Evolutionary conservation across 345 rosid genomes (phyloP).

Genomic region (Salix udensis): DNA sequence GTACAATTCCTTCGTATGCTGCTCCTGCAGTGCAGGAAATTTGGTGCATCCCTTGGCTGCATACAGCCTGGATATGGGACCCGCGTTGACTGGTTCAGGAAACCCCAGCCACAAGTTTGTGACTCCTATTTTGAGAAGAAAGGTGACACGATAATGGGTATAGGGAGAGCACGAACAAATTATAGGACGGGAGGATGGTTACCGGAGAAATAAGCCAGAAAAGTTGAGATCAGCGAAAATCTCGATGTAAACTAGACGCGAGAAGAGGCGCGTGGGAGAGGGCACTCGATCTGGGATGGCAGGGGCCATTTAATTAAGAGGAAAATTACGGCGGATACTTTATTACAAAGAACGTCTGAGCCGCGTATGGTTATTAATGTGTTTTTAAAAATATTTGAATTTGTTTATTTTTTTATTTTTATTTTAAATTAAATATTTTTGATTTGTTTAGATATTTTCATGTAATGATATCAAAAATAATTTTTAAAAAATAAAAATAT

Average conservation of each 20-base stretch:
- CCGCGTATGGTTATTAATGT: too few relatives aligned
- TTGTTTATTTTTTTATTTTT: too few relatives aligned
- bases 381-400: too few relatives aligned
- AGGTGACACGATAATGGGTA: not conserved
- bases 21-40: slow-evolving; percentile 39
- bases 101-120: slow-evolving; percentile 22
- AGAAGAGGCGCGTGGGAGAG: not conserved
- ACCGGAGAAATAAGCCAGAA: not conserved
- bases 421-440: too few relatives aligned
- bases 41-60: slow-evolving; percentile 18
- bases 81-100: slow-evolving; percentile 28
- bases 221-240: not conserved
- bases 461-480: too few relatives aligned
- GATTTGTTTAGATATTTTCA: too few relatives aligned
- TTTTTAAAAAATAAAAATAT: too few relatives aligned
- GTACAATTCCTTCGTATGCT: not conserved
- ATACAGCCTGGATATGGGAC: slow-evolving; percentile 41
- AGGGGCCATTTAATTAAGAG: not conserved
- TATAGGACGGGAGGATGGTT: not conserved
- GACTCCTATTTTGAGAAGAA: not conserved
- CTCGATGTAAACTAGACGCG: not conserved
- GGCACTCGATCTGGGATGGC: too few relatives aligned
- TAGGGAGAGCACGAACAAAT: not conserved
- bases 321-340: too few relatives aligned
- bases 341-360: too few relatives aligned